Conservation (phyloP, 2,329 filamentous ascomycete species). For the Pseudogymnoascus sp. region DNA sequence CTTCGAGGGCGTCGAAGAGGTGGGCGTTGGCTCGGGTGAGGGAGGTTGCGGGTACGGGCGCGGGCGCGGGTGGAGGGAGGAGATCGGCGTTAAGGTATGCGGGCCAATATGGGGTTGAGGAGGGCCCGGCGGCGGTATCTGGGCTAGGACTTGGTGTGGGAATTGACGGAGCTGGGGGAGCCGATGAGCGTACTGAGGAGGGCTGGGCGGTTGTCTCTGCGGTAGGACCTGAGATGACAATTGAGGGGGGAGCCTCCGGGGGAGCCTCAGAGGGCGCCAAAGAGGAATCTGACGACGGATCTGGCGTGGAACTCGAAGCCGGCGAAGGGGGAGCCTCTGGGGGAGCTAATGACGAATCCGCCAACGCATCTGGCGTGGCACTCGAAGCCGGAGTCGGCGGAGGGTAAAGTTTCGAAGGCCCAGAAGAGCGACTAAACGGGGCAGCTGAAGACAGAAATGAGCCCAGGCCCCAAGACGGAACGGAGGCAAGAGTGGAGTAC, state of each 20-base stretch:
- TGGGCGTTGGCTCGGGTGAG: not conserved
- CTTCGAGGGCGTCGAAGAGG: not conserved
- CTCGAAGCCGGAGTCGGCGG: not conserved
- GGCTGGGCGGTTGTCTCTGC: too few relatives aligned
- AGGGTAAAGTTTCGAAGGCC: not conserved
- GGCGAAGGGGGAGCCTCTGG: too few relatives aligned
- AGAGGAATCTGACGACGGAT: not conserved
- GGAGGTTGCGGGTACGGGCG: too few relatives aligned
- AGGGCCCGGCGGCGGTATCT: not conserved
- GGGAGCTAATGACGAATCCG: too few relatives aligned
- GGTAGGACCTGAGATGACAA: too few relatives aligned
- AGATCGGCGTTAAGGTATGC: not conserved
- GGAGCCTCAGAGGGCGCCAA: not conserved
- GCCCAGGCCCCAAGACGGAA: not conserved
- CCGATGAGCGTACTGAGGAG: not conserved
- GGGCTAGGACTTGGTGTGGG: not conserved
- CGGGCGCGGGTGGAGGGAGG: too few relatives aligned
- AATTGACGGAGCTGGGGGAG: not conserved
- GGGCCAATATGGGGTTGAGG: not conserved
- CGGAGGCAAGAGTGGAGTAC: not conserved
- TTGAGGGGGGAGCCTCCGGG: not conserved
- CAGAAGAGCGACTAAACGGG: not conserved
- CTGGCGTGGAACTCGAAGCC: too few relatives aligned
- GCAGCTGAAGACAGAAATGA: not conserved
- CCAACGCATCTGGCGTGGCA: too few relatives aligned